Evolutionary conservation across 2,329 filamentous ascomycete species (phyloP), one percentile per base, ranked within the genome.

Genomic region (Diaporthe caulivora): DNA sequence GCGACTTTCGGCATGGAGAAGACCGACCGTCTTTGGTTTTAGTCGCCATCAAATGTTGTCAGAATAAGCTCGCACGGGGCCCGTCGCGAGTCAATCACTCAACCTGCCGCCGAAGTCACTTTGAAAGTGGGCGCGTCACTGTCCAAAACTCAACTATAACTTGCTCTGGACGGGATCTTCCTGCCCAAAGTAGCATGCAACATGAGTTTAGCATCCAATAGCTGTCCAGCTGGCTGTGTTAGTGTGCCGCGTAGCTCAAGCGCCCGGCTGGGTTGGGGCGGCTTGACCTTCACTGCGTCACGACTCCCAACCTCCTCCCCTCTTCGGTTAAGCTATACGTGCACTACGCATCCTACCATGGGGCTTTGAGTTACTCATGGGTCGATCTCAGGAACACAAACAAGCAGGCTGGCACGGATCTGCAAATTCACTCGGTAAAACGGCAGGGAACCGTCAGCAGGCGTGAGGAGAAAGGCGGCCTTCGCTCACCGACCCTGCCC

Each of bases 271-370:
- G 37, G 17, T 17, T 11, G 37, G 26, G 40, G n/a, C 18, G 42
- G 34, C 40, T 31, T 51, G 44, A 37, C 10, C 29, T 51, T 31
- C 11, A 51, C 62, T 53, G 62, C 62, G 62, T 67, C 60, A 67
- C 62, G 47, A 67, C 47, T 67, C n/a, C 62, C 8, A 40, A 40
- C 29, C 62, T 40, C 47, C 62, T 67, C 62, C 62, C 62, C 1
- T 53, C 47, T 67, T 53, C 3, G 47, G 62, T 15, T 26, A 67
- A 67, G 29, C 29, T 34, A 17, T 53, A 10, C 21, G 8, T 51
- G 15, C 9, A 26, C 24, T 29, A 13, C 3, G 26, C 42, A 34
- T 4, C 31, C 11, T 15, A 9, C 15, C n/a, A n/a, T 17, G n/a
- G 17, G 47, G 42, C 42, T 17, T 40, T 17, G 62, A 8, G 31